phyloP scores from a whole-genome alignment of 1,284 basidiomycete species.

The Vanrija pseudolonga region DNA sequence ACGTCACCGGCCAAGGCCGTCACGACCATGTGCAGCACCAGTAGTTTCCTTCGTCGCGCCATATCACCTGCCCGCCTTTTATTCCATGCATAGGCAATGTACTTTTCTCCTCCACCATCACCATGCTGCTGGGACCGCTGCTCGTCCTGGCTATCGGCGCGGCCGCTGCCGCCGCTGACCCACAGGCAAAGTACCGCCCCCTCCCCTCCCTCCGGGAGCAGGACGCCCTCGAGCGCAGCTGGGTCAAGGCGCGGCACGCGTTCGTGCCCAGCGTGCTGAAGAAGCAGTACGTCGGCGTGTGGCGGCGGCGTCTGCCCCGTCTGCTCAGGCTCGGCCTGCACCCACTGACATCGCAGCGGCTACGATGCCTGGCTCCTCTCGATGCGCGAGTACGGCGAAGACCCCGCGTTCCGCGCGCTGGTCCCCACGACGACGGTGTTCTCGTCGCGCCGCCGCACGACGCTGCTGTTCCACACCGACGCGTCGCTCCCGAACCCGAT shows the following conservation, averaged over 20 bases:
- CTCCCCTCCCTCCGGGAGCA: constrained; percentile 54
- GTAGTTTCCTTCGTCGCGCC: no score
- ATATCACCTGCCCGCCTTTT: no score
- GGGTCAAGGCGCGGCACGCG: constrained; percentile 52
- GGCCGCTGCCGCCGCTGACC: no score
- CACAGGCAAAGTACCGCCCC: constrained; percentile 33
- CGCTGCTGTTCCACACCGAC: constrained; percentile 55
- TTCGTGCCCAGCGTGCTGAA: constrained; percentile 51
- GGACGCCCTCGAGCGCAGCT: constrained; percentile 52
- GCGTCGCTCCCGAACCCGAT: constrained; percentile 50
- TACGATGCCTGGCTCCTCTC: constrained; percentile 43
- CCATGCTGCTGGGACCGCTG: no score
- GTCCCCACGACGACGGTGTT: constrained; percentile 54
- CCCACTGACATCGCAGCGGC: constrained; percentile 5
- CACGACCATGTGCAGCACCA: no score
- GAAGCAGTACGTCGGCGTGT: constrained; percentile 53
- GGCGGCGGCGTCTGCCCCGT: constrained; percentile 49
- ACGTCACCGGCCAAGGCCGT: no score
- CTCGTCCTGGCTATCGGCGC: no score
- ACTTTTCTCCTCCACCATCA: no score
- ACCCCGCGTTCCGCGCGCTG: constrained; percentile 56
- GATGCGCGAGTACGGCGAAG: constrained; percentile 54
- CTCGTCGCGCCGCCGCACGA: constrained; percentile 55
- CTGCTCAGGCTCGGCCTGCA: no score
- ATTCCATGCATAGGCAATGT: no score